phyloP scores from a whole-genome alignment of 2,329 filamentous ascomycete species.

The Aspergillus oerlinghausenensis region DNA sequence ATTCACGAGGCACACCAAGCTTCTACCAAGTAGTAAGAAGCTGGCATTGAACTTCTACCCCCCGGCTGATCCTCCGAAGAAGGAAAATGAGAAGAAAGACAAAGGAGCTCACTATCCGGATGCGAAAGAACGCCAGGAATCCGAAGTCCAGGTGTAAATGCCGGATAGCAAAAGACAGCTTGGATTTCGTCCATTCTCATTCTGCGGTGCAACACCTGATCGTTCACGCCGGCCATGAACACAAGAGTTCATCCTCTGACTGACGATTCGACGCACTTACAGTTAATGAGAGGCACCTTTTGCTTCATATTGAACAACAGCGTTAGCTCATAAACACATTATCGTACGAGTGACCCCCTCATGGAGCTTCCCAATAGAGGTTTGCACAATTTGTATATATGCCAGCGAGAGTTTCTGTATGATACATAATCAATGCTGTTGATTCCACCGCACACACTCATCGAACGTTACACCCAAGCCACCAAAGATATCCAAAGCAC shows the following conservation, averaged over 20 bases:
- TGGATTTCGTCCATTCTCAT: neutral
- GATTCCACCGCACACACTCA: conserved; percentile 88
- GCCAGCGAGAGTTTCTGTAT: neutral
- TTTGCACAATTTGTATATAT: neutral
- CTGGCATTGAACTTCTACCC: conserved; percentile 77
- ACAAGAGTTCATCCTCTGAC: neutral
- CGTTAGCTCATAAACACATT: neutral
- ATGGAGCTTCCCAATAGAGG: neutral
- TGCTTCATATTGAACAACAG: neutral
- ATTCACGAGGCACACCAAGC: conserved; percentile 70
- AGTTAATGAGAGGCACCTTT: neutral
- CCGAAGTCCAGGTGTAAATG: neutral
- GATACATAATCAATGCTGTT: conserved; percentile 25
- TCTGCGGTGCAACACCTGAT: neutral
- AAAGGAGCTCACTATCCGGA: conserved; percentile 56
- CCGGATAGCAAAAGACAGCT: neutral
- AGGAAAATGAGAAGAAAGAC: conserved; percentile 72
- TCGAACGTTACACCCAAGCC: conserved; percentile 80
- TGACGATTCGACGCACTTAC: neutral
- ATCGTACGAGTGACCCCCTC: neutral
- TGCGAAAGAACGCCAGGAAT: neutral
- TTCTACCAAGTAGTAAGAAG: conserved; percentile 73
- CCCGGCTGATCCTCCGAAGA: conserved; percentile 43
- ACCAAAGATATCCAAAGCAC: conserved; percentile 92
- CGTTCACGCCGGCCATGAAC: too few species aligned